Conservation (phyloP, 306 rosid genomes). For the Cucurbita ficifolia region DNA sequence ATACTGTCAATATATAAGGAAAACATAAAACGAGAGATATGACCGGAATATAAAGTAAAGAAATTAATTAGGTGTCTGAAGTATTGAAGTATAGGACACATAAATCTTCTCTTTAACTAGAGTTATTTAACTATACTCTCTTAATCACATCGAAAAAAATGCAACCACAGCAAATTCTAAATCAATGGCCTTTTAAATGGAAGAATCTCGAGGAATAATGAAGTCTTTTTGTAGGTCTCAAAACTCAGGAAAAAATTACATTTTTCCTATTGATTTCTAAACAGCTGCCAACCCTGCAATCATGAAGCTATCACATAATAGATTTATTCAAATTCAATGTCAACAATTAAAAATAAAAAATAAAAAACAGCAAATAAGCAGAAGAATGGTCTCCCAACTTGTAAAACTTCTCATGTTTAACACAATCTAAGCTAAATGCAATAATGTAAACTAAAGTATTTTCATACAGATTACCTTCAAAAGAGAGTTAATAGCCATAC, state of each 20-base stretch:
- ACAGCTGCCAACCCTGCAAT: not conserved
- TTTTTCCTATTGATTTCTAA: not conserved
- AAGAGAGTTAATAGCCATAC: slow-evolving; percentile 46
- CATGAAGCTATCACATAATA: not conserved
- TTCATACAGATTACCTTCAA: slow-evolving; percentile 49
- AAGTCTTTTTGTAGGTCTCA: not conserved
- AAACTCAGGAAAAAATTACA: not conserved
- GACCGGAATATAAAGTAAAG: not conserved
- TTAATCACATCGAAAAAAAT: not conserved
- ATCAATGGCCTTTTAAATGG: not conserved
- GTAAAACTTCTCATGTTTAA: not conserved
- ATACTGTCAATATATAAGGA: not conserved
- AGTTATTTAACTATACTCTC: not conserved
- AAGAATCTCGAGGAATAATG: too few species aligned
- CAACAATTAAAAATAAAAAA: not conserved
- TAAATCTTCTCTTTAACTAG: not conserved
- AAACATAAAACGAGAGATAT: not conserved
- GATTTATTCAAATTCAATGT: not conserved
- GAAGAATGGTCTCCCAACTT: not conserved
- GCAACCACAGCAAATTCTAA: not conserved
- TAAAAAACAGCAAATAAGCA: not conserved
- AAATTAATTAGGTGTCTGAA: not conserved
- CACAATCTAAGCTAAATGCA: not conserved
- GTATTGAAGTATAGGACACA: not conserved
- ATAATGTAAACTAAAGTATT: not conserved